Conservation (phyloP, 768 basidiomycete species). For the Paxillus rubicundulus region DNA sequence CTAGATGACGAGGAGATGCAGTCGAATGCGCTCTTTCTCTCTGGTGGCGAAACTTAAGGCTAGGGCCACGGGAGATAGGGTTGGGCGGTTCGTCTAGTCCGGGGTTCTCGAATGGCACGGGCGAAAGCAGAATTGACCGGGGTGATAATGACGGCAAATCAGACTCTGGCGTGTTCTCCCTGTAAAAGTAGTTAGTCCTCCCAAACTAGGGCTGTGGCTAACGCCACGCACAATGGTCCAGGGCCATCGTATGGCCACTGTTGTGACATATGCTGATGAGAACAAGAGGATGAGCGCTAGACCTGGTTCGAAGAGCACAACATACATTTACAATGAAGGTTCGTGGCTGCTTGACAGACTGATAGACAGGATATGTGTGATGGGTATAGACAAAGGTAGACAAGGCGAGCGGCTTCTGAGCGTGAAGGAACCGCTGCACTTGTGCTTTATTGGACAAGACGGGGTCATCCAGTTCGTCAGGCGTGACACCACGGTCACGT, state of each 20-base stretch:
- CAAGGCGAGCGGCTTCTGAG: conserved; percentile 4
- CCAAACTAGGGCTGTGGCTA: neutral
- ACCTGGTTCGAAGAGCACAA: neutral
- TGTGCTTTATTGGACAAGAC: conserved; percentile 12
- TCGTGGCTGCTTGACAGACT: neutral
- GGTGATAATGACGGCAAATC: conserved; percentile 28
- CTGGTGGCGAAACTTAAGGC: conserved; percentile 31
- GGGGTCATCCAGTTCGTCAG: neutral
- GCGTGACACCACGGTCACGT: conserved; percentile 24
- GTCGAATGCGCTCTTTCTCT: conserved; percentile 34
- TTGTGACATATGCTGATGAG: conserved; percentile 23
- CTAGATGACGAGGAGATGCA: conserved; percentile 27
- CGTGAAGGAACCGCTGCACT: conserved; percentile 2
- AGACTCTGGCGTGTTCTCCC: conserved; percentile 23
- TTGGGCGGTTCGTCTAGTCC: neutral
- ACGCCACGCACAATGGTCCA: conserved; percentile 19
- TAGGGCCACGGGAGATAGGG: conserved; percentile 28
- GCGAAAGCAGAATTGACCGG: conserved; percentile 28
- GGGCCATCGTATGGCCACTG: conserved; percentile 17
- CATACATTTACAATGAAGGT: conserved; percentile 4
- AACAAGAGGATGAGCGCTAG: conserved; percentile 3
- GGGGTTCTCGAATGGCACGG: conserved; percentile 15
- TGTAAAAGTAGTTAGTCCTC: conserved; percentile 5
- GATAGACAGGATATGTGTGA: neutral
- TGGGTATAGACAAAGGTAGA: neutral